Conservation (phyloP, 257 asterid genomes). For the Scutellaria minor region DNA sequence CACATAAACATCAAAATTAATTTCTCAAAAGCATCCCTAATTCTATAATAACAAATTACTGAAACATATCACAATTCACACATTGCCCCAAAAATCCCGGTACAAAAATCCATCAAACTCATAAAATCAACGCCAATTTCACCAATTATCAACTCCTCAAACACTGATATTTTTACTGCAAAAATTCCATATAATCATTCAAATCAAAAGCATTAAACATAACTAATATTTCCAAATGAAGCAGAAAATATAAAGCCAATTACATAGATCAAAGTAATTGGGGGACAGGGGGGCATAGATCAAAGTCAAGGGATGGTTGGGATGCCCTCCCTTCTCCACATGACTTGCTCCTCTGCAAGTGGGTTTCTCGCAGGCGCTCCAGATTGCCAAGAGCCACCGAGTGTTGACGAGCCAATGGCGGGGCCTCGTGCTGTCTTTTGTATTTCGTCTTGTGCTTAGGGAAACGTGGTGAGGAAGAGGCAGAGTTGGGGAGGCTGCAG, state of each 20-base stretch:
- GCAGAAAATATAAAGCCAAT: not conserved
- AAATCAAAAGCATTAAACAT: not conserved
- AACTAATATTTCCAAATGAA: too few species aligned
- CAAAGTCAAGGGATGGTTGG: constrained; percentile 62
- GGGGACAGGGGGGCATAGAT: constrained; percentile 43
- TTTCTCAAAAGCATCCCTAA: not conserved
- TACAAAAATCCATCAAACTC: too few species aligned
- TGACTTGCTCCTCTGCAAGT: constrained; percentile 70
- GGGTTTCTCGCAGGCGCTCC: constrained; percentile 61
- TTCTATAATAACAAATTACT: not conserved
- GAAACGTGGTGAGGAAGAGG: constrained; percentile 55
- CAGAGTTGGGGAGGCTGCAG: constrained; percentile 69
- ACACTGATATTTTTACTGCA: not conserved
- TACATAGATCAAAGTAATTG: not conserved
- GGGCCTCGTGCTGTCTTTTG: constrained; percentile 26
- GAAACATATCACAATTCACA: too few species aligned
- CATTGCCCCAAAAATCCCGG: not conserved
- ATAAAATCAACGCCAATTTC: too few species aligned
- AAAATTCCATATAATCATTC: not conserved
- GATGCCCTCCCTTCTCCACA: constrained; percentile 69
- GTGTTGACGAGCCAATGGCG: constrained; percentile 53
- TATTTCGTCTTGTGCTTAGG: constrained; percentile 44
- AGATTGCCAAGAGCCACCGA: constrained; percentile 77
- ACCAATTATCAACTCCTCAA: too few species aligned
- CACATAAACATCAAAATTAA: not conserved